phyloP scores from a whole-genome alignment of 139 green algal genomes.

The Auxenochlorella pyrenoidosa region DNA sequence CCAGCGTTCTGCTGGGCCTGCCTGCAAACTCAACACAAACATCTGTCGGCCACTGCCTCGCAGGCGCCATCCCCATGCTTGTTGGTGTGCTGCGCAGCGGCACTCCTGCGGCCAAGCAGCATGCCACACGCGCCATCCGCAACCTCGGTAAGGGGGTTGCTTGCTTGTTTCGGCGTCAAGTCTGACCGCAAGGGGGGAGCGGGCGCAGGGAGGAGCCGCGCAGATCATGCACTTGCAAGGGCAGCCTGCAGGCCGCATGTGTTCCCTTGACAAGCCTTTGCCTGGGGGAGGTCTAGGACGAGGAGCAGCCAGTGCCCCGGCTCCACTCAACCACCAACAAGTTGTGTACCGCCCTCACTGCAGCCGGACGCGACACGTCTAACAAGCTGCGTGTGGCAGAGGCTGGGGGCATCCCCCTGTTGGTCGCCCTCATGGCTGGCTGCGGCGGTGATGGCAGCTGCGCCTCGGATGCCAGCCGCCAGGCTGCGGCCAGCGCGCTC shows the following conservation, averaged over 20 bases:
- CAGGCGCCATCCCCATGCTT: constrained; percentile 41
- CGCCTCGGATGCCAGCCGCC: background rate
- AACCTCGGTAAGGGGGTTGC: constrained; percentile 31
- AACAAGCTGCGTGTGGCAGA: constrained; percentile 27
- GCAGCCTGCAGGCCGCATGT: too few species aligned
- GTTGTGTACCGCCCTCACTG: background rate
- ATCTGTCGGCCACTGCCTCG: background rate
- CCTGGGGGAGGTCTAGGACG: too few species aligned
- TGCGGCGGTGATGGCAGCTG: background rate
- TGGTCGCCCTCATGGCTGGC: constrained; percentile 19
- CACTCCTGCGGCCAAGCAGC: constrained; percentile 37
- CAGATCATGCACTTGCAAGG: too few species aligned
- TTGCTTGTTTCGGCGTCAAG: too few species aligned
- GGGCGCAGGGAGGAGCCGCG: too few species aligned
- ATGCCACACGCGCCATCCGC: constrained; percentile 45
- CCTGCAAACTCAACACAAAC: too few species aligned
- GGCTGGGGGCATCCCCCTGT: constrained; percentile 30
- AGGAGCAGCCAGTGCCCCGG: too few species aligned
- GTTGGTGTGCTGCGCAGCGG: constrained; percentile 30
- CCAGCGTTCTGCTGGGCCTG: too few species aligned
- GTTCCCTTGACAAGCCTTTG: too few species aligned
- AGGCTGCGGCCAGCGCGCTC: constrained; percentile 15
- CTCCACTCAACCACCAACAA: background rate
- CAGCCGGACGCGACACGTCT: constrained; percentile 20
- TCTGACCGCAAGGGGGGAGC: too few species aligned